Evolutionary conservation across 2,329 filamentous ascomycete species (phyloP).

Genomic region (Cladosporium sp.): DNA sequence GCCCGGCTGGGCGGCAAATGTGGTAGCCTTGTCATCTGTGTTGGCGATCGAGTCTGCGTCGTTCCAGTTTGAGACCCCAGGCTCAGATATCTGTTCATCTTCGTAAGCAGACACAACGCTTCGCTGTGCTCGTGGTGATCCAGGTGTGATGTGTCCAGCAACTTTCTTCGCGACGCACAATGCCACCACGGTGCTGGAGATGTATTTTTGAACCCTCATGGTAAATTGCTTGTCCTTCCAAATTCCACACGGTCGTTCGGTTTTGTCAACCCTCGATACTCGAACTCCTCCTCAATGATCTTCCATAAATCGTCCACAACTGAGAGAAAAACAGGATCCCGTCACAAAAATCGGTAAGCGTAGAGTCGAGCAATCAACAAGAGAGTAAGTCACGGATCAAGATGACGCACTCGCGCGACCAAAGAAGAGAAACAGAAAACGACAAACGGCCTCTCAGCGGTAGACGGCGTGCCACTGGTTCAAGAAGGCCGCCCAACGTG

Average conservation of each 20-base stretch:
- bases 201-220: conserved; percentile 6
- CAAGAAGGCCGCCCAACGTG: conserved; percentile 15
- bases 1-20: not conserved
- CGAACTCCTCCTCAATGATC: not conserved
- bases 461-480: conserved; percentile 16
- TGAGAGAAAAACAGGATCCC: not conserved
- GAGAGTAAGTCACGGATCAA: not conserved
- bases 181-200: conserved; percentile 10
- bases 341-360: not conserved
- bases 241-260: not conserved
- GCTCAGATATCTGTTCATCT: not conserved
- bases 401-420: conserved; percentile 13
- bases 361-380: not conserved
- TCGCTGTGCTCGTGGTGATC: not conserved
- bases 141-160: not conserved
- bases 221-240: not conserved
- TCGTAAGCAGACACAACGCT: not conserved
- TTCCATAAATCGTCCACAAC: conserved; percentile 5
- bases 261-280: not conserved
- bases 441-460: conserved; percentile 13
- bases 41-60: not conserved
- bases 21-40: not conserved
- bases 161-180: not conserved
- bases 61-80: not conserved
- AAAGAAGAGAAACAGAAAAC: conserved; percentile 15